A percentile compares a stretch with the other conserved stretches of the same genome.
These are phyloP conservation scores for Lachancea fermentati DNA, from an alignment of 805 yeast species.

Conservation along the genomic window DNA sequence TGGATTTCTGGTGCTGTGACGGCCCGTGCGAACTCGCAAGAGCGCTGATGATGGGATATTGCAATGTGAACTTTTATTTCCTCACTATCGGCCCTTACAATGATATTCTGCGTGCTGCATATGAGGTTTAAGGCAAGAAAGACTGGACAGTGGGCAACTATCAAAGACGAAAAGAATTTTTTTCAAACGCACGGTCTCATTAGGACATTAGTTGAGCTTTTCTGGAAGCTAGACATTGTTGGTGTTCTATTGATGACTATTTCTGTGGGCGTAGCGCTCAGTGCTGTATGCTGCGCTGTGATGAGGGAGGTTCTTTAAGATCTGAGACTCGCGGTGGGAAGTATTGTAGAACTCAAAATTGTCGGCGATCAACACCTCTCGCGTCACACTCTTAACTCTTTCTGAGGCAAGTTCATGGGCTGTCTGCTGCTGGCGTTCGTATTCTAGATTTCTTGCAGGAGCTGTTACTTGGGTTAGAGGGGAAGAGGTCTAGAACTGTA, in stretches of 20 bases:
- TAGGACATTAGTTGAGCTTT: slow-evolving; percentile 34
- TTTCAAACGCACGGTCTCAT: slow-evolving; percentile 35
- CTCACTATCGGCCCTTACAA: slow-evolving; percentile 58
- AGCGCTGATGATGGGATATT: slow-evolving; percentile 64
- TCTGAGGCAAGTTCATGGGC: too few species aligned
- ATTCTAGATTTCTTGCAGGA: too few species aligned
- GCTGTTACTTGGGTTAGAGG: too few species aligned
- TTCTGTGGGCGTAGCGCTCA: too few species aligned
- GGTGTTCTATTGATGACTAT: slow-evolving; percentile 56
- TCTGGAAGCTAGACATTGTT: slow-evolving; percentile 60
- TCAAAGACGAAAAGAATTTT: slow-evolving; percentile 37
- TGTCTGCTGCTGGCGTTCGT: too few species aligned
- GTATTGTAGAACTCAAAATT: too few species aligned
- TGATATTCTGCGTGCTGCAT: slow-evolving; percentile 46
- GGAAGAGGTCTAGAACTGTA: too few species aligned
- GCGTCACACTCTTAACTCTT: too few species aligned
- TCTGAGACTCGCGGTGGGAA: too few species aligned
- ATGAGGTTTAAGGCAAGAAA: slow-evolving; percentile 50
- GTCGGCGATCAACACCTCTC: too few species aligned
- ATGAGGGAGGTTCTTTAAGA: too few species aligned
- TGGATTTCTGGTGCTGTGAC: slow-evolving; percentile 67
- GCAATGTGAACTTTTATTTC: slow-evolving; percentile 77
- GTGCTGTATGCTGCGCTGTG: too few species aligned
- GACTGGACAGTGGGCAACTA: slow-evolving; percentile 44
- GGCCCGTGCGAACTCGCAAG: slow-evolving; percentile 28